Conservation (phyloP, 2,329 filamentous ascomycete genomes). For the Fusarium sp. region DNA sequence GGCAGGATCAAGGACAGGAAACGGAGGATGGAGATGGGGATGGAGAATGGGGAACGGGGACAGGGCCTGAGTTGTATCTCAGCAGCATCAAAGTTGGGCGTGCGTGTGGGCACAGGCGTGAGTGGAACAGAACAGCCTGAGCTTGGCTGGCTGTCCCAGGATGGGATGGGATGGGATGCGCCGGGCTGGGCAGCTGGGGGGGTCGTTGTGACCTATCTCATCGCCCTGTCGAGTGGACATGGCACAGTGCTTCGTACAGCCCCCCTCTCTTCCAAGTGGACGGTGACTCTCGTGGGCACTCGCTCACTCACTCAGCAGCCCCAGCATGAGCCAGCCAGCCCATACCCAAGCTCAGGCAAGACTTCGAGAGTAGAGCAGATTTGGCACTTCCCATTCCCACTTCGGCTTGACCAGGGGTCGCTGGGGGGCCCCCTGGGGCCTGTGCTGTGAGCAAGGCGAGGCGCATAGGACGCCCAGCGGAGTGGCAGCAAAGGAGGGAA, state of each 20-base stretch:
- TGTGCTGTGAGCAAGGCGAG: slow-evolving; percentile 32
- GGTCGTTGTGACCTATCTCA: slow-evolving; percentile 25
- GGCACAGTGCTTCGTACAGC: slow-evolving; percentile 12
- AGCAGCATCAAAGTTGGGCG: slow-evolving; percentile 42
- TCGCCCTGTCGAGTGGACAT: slow-evolving; percentile 12
- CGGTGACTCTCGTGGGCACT: not conserved
- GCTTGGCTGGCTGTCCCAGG: slow-evolving; percentile 27
- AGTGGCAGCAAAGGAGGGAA: slow-evolving; percentile 26
- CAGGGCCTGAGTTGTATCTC: slow-evolving; percentile 45
- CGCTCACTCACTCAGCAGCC: not conserved
- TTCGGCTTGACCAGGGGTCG: slow-evolving; percentile 16
- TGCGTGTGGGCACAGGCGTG: slow-evolving; percentile 40
- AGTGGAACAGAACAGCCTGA: slow-evolving; percentile 40
- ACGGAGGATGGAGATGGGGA: slow-evolving; percentile 24
- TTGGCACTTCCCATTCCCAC: slow-evolving; percentile 40
- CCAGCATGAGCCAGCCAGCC: not conserved
- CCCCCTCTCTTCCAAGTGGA: not conserved
- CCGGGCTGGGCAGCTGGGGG: slow-evolving; percentile 22
- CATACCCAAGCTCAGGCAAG: not conserved
- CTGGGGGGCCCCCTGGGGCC: slow-evolving; percentile 10
- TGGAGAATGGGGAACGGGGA: slow-evolving; percentile 42
- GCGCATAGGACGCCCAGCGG: slow-evolving; percentile 24
- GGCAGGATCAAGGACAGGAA: slow-evolving; percentile 39
- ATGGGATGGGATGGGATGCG: slow-evolving; percentile 27
- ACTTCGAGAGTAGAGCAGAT: slow-evolving; percentile 18